Evolutionary conservation across 1,284 basidiomycete genomes (phyloP).

Genomic region (Lignosus rhinocerotis): DNA sequence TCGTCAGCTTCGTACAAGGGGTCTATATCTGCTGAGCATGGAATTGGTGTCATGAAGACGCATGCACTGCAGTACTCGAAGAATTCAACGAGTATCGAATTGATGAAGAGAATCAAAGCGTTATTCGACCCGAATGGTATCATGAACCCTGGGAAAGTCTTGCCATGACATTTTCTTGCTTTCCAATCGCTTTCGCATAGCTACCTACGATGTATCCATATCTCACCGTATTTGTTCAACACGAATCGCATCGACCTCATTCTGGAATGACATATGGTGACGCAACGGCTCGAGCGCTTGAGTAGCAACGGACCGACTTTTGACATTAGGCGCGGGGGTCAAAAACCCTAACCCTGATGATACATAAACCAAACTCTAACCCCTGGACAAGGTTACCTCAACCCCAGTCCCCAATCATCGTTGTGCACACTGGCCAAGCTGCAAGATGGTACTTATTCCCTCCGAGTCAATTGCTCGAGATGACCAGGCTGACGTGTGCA

Average conservation of each 20-base stretch:
- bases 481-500: slow-evolving; percentile 8
- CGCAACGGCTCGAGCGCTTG: too few relatives aligned
- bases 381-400: slow-evolving; percentile 29
- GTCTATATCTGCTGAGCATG: slow-evolving; percentile 96
- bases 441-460: slow-evolving; percentile 27
- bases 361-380: slow-evolving; percentile 32
- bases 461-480: neutral
- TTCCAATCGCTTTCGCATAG: neutral
- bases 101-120: slow-evolving; percentile 92
- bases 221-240: too few relatives aligned
- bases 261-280: too few relatives aligned
- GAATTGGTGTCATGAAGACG: slow-evolving; percentile 94
- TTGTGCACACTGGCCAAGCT: neutral
- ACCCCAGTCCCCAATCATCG: neutral
- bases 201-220: slow-evolving; percentile 16
- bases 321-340: too few relatives aligned
- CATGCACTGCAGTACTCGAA: slow-evolving; percentile 92
- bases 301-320: too few relatives aligned
- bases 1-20: slow-evolving; percentile 68
- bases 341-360: slow-evolving; percentile 35
- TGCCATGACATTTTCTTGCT: slow-evolving; percentile 35
- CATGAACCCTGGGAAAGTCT: slow-evolving; percentile 88
- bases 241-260: too few relatives aligned
- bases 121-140: slow-evolving; percentile 91
- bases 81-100: slow-evolving; percentile 72